These are phyloP conservation scores for Lenwebbia sp. DNA, from an alignment of 345 rosid species.

Conservation along the genomic window DNA sequence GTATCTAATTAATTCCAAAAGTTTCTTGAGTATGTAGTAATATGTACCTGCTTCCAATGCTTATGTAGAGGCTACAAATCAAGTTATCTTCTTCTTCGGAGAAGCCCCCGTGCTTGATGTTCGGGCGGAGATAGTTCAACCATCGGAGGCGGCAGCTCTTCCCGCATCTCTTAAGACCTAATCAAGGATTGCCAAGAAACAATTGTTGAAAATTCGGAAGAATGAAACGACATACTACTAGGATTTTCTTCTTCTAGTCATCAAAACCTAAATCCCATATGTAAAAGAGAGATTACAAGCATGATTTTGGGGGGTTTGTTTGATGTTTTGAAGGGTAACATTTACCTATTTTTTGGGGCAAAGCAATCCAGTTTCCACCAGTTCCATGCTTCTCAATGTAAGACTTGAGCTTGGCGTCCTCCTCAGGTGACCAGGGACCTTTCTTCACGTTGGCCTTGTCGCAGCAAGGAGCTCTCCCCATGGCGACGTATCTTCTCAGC, in stretches of 20 bases:
- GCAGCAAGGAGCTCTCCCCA: slow-evolving; percentile 92
- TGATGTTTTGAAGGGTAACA: not conserved
- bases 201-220: not conserved
- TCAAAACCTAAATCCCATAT: not conserved
- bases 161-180: slow-evolving; percentile 71
- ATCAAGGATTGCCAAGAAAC: not conserved
- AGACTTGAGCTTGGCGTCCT: slow-evolving; percentile 64
- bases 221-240: not conserved
- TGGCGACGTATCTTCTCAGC: not conserved
- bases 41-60: slow-evolving; percentile 58
- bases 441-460: slow-evolving; percentile 79
- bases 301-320: not conserved
- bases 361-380: slow-evolving; percentile 77
- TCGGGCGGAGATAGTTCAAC: slow-evolving; percentile 64
- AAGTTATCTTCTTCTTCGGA: slow-evolving; percentile 59
- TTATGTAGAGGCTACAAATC: slow-evolving; percentile 45
- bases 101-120: slow-evolving; percentile 63
- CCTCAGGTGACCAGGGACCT: slow-evolving; percentile 92
- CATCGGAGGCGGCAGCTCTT: slow-evolving; percentile 74
- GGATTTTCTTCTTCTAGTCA: not conserved
- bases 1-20: not conserved
- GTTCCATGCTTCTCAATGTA: slow-evolving; percentile 59
- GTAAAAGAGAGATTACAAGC: not conserved
- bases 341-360: slow-evolving; percentile 66
- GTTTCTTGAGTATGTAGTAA: not conserved